Conservation (phyloP, 257 asterid species). For the Misopates orontium region DNA sequence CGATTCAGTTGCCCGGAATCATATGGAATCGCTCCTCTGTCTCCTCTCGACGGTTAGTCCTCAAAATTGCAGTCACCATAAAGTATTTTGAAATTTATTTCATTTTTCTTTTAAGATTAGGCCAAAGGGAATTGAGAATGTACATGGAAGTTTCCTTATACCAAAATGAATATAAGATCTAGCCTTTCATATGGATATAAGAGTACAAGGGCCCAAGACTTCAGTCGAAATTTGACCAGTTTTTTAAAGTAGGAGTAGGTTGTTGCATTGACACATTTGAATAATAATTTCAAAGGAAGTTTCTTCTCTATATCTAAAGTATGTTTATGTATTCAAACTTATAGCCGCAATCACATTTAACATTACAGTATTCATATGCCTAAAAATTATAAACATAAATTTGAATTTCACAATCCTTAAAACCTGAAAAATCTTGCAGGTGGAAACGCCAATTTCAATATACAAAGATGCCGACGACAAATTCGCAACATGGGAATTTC, state of each 20-base stretch:
- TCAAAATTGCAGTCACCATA: no score
- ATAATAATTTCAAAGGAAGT: neutral
- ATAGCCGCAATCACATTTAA: no score
- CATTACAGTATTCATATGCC: neutral
- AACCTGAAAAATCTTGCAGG: constrained; percentile 39
- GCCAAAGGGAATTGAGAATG: neutral
- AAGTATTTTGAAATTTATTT: no score
- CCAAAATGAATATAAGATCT: no score
- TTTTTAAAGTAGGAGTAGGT: neutral
- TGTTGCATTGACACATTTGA: neutral
- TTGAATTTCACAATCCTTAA: no score
- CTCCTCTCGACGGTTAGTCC: constrained; percentile 60
- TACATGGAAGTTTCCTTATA: no score
- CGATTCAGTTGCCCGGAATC: constrained; percentile 69
- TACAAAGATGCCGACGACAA: constrained; percentile 42
- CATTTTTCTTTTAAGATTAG: neutral
- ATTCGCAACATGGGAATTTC: constrained; percentile 41
- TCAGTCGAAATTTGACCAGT: neutral
- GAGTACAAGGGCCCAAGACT: no score
- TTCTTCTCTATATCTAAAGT: no score
- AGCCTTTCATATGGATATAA: no score
- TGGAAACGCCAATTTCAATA: constrained; percentile 35
- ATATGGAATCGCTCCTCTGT: constrained; percentile 78
- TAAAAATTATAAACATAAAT: neutral
- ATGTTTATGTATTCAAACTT: neutral